phyloP scores from a whole-genome alignment of 768 basidiomycete genomes.

The Candolleomyces eurysporus region DNA sequence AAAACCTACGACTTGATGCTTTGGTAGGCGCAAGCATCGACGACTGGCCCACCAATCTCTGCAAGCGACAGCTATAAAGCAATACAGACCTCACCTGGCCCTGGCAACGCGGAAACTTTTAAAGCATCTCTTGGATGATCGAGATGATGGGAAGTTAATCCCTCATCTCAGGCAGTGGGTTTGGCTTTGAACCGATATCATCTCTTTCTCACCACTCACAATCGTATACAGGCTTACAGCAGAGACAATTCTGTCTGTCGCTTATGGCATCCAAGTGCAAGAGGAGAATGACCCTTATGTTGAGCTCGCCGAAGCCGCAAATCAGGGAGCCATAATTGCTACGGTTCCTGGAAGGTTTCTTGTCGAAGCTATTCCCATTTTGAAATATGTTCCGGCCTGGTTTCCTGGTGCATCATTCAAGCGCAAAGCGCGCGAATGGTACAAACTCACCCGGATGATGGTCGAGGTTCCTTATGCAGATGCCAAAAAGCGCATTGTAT shows the following conservation, averaged over 20 bases:
- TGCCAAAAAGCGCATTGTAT: constrained; percentile 30
- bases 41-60: constrained; percentile 30
- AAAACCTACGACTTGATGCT: neutral
- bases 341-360: constrained; percentile 27
- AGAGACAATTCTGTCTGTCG: constrained; percentile 29
- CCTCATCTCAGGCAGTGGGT: neutral
- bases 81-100: constrained; percentile 23
- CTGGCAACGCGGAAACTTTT: constrained; percentile 28
- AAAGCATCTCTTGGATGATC: constrained; percentile 24
- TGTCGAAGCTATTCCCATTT: constrained; percentile 25
- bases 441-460: constrained; percentile 27
- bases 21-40: constrained; percentile 30
- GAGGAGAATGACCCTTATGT: constrained; percentile 30
- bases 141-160: constrained; percentile 5
- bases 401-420: constrained; percentile 35
- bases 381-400: constrained; percentile 30
- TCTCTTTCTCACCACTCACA: neutral
- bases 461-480: constrained; percentile 32
- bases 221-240: constrained; percentile 26
- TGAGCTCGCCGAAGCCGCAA: constrained; percentile 21
- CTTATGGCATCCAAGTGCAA: constrained; percentile 33
- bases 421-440: constrained; percentile 38
- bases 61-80: constrained; percentile 20
- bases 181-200: neutral
- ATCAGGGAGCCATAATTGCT: constrained; percentile 19